These are phyloP conservation scores for Leavenworthia alabamica DNA, from an alignment of 345 rosid species.

Conservation along the genomic window DNA sequence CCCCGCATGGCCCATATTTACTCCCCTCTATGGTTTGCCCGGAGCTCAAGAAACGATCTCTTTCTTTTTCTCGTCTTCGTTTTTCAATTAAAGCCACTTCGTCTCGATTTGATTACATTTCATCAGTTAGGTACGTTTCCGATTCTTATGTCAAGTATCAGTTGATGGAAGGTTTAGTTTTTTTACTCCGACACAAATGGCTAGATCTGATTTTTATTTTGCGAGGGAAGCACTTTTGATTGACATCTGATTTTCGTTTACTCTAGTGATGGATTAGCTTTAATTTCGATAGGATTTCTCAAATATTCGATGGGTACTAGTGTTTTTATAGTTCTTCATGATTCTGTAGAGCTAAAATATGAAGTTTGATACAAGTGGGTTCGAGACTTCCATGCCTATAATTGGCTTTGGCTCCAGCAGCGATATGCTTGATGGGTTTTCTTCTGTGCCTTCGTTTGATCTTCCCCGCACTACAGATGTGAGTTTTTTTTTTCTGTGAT, in stretches of 20 bases:
- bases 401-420: slow-evolving; percentile 29
- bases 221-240: background rate
- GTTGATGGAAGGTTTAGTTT: background rate
- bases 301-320: background rate
- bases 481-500: slow-evolving; percentile 22
- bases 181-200: background rate
- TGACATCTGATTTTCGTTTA: background rate
- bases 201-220: slow-evolving; percentile 15
- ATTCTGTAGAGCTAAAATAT: slow-evolving; percentile 35
- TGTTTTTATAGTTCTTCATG: background rate
- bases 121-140: slow-evolving; percentile 17
- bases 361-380: slow-evolving; percentile 85
- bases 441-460: slow-evolving; percentile 52
- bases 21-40: slow-evolving; percentile 16
- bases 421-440: slow-evolving; percentile 43
- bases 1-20: slow-evolving; percentile 13
- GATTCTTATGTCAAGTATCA: slow-evolving; percentile 2
- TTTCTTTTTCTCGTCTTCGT: slow-evolving; percentile 1
- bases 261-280: background rate
- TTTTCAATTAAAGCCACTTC: background rate
- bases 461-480: slow-evolving; percentile 67
- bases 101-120: slow-evolving; percentile 18
- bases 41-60: slow-evolving; percentile 33
- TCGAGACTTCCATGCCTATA: slow-evolving; percentile 45
- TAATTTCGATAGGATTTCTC: background rate